Evolutionary conservation across 2,329 filamentous ascomycete genomes (phyloP).

Genomic region (Xylaria sp.): DNA sequence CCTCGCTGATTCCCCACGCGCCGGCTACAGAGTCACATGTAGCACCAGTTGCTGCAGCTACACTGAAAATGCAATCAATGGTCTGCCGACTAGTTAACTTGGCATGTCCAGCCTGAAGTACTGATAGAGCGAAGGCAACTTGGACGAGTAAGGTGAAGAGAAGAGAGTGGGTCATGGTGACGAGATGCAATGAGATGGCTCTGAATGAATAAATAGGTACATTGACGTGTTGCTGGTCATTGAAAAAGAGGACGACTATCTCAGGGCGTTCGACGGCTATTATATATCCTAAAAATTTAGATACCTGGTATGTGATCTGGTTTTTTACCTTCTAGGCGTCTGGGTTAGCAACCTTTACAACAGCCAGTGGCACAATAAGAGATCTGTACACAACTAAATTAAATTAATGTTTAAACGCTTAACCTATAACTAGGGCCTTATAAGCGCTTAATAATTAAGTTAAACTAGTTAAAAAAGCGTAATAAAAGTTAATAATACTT

Average conservation of each 20-base stretch:
- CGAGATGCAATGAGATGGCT: background rate
- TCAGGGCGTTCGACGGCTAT: background rate
- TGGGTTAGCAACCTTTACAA: background rate
- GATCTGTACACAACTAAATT: too few relatives aligned
- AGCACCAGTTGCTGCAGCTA: background rate
- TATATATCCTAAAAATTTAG: background rate
- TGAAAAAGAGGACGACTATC: background rate
- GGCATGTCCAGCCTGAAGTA: background rate
- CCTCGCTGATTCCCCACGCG: background rate
- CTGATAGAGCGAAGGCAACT: background rate
- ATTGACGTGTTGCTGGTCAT: background rate
- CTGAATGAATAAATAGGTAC: background rate
- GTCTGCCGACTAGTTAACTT: background rate
- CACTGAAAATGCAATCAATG: background rate
- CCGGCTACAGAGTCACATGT: background rate
- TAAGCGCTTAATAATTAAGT: too few relatives aligned
- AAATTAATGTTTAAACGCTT: too few relatives aligned
- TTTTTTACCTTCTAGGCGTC: background rate
- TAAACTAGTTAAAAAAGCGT: too few relatives aligned
- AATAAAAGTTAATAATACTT: too few relatives aligned
- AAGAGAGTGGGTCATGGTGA: background rate
- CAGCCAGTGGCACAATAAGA: background rate
- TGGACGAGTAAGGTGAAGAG: background rate
- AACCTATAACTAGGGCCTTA: too few relatives aligned
- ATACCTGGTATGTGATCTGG: background rate